Conservation (phyloP, 2,329 filamentous ascomycete species). For the Neophaeococcomyces aloes region DNA sequence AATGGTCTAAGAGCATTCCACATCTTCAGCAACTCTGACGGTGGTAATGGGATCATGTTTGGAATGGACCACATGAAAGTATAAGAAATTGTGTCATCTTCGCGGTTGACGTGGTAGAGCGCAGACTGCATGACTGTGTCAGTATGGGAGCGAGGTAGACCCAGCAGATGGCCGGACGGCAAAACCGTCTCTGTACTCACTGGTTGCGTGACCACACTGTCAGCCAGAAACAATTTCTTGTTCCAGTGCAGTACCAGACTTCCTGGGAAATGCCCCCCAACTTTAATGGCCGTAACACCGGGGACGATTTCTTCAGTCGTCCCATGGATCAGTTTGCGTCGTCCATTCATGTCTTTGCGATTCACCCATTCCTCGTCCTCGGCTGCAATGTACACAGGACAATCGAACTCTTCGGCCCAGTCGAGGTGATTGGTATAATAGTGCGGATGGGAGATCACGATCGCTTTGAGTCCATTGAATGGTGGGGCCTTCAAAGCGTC, state of each 20-base stretch:
- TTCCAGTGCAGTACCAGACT: slow-evolving; percentile 53
- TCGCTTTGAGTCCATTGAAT: slow-evolving; percentile 58
- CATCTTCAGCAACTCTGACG: slow-evolving; percentile 54
- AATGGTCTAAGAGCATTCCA: slow-evolving; percentile 61
- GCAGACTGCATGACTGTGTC: slow-evolving; percentile 61
- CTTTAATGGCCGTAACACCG: slow-evolving; percentile 53
- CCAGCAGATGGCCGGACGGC: no score
- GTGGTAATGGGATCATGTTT: slow-evolving; percentile 53
- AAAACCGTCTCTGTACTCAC: no score
- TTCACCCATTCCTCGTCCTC: slow-evolving; percentile 59
- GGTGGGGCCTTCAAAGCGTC: slow-evolving; percentile 43
- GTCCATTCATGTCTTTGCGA: slow-evolving; percentile 23
- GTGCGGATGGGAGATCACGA: slow-evolving; percentile 70
- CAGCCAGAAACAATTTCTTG: slow-evolving; percentile 57
- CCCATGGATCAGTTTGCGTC: slow-evolving; percentile 23
- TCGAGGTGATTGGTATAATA: slow-evolving; percentile 67
- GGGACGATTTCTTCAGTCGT: slow-evolving; percentile 49
- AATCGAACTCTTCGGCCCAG: slow-evolving; percentile 60
- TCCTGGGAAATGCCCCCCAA: slow-evolving; percentile 71
- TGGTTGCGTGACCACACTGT: slow-evolving; percentile 65
- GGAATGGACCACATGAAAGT: slow-evolving; percentile 15
- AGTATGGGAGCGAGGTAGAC: no score
- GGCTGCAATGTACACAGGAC: slow-evolving; percentile 56
- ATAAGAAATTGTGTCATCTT: slow-evolving; percentile 8
- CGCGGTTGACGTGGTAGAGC: slow-evolving; percentile 41